These are phyloP conservation scores for Apiotrichum sp. DNA, from an alignment of 1,284 basidiomycete species.

Conservation along the genomic window DNA sequence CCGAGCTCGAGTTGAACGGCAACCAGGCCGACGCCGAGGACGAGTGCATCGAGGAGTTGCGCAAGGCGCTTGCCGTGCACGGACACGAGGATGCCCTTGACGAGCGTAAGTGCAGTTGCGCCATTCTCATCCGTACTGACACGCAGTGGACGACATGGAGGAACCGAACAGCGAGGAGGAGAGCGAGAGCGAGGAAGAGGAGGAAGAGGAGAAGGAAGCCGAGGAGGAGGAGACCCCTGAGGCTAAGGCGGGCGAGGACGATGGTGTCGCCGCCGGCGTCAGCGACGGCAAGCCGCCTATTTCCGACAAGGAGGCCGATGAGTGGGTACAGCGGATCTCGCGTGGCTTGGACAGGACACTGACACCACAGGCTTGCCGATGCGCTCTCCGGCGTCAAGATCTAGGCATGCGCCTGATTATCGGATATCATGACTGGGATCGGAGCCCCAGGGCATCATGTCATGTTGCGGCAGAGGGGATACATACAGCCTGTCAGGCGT, in stretches of 20 bases:
- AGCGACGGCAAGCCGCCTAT: conserved; percentile 27
- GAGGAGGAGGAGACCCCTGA: conserved; percentile 47
- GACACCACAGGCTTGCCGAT: conserved; percentile 36
- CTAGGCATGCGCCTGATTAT: too few relatives aligned
- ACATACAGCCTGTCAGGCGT: background rate
- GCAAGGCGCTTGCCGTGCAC: conserved; percentile 61
- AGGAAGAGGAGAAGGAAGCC: conserved; percentile 47
- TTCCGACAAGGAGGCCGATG: conserved; percentile 36
- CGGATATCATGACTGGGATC: too few relatives aligned
- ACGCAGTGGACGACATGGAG: conserved; percentile 58
- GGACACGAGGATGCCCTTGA: conserved; percentile 78
- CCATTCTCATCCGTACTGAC: conserved; percentile 9
- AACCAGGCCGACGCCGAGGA: conserved; percentile 81
- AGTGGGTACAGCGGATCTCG: conserved; percentile 41
- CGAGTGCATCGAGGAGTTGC: conserved; percentile 62
- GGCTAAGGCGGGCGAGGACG: conserved; percentile 36
- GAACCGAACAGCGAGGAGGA: conserved; percentile 53
- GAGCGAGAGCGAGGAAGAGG: conserved; percentile 42
- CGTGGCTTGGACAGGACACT: background rate
- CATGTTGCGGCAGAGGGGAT: background rate
- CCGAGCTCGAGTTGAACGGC: conserved; percentile 73
- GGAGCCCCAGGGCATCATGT: too few relatives aligned
- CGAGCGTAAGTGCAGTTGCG: conserved; percentile 48
- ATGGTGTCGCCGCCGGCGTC: conserved; percentile 33
- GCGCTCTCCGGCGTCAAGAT: conserved; percentile 33